Percentiles rank a stretch among this genome's conserved stretches.
phyloP scores from a whole-genome alignment of 306 rosid genomes.

The Cucurbita maxima region DNA sequence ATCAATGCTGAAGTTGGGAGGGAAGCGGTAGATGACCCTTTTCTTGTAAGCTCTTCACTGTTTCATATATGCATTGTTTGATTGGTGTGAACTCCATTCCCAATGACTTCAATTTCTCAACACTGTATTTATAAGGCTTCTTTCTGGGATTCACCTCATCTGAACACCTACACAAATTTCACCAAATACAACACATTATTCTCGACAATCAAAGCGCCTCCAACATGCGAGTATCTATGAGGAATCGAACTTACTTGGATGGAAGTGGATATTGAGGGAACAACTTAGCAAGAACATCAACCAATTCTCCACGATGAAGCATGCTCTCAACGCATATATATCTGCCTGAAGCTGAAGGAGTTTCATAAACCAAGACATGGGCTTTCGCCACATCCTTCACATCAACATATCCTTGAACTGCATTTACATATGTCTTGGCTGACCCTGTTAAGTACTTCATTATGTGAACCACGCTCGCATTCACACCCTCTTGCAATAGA shows the following conservation, averaged over 20 bases:
- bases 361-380: slow-evolving; percentile 55
- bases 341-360: slow-evolving; percentile 56
- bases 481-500: slow-evolving; percentile 46
- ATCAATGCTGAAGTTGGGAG: not conserved
- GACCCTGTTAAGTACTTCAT: slow-evolving; percentile 69
- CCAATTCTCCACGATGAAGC: slow-evolving; percentile 71
- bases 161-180: slow-evolving; percentile 30
- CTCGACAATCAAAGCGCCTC: no score
- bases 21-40: slow-evolving; percentile 56
- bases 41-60: slow-evolving; percentile 71
- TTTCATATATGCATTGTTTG: slow-evolving; percentile 55
- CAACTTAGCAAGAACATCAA: slow-evolving; percentile 47
- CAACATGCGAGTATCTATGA: no score
- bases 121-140: slow-evolving; percentile 52
- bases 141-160: slow-evolving; percentile 66
- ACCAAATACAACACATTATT: not conserved
- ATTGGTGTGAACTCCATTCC: slow-evolving; percentile 66
- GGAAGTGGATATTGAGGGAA: slow-evolving; percentile 79
- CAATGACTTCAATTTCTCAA: slow-evolving; percentile 47
- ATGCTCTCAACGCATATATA: slow-evolving; percentile 59
- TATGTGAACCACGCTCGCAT: slow-evolving; percentile 63
- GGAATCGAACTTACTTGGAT: slow-evolving; percentile 26
- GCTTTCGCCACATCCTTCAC: slow-evolving; percentile 73
- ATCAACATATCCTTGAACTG: slow-evolving; percentile 56
- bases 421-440: slow-evolving; percentile 64